phyloP scores from a whole-genome alignment of 2,329 filamentous ascomycete species.

The Fusarium incarnatum region DNA sequence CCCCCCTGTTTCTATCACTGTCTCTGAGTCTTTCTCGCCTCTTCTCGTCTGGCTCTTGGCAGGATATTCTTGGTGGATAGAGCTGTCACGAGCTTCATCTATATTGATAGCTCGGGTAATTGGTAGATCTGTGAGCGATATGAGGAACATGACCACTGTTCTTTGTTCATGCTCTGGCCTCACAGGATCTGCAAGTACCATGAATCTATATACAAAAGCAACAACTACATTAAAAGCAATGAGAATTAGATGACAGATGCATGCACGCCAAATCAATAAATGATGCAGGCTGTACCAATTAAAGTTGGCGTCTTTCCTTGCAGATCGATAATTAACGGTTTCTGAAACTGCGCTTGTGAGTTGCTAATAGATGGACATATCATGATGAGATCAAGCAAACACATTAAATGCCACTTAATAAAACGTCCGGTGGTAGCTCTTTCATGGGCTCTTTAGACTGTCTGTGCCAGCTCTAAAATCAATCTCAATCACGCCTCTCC shows the following conservation, averaged over 20 bases:
- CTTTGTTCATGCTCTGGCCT: not conserved
- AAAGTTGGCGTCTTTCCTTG: not conserved
- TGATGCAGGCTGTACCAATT: slow-evolving; percentile 4
- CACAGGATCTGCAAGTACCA: not conserved
- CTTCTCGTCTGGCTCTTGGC: slow-evolving; percentile 21
- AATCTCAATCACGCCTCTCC: slow-evolving; percentile 5
- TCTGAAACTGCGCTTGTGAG: slow-evolving; percentile 36
- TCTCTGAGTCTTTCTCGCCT: not conserved
- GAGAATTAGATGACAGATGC: not conserved
- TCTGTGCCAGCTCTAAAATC: slow-evolving; percentile 9
- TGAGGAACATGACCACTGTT: not conserved
- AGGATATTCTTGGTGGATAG: not conserved
- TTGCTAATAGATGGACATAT: slow-evolving; percentile 1
- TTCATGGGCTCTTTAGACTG: not conserved
- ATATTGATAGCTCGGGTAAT: not conserved
- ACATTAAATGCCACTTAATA: slow-evolving; percentile 15
- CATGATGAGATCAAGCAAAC: slow-evolving; percentile 23
- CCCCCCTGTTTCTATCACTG: slow-evolving; percentile 22
- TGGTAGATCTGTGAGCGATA: not conserved
- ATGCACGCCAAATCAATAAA: not conserved
- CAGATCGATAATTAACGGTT: slow-evolving; percentile 19
- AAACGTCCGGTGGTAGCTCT: slow-evolving; percentile 21
- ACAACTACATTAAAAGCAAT: not conserved
- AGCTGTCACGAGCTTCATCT: slow-evolving; percentile 1
- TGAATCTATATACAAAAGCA: not conserved